phyloP scores from a whole-genome alignment of 192 early-diverging fungal species.

The Neocallimastix lanati region DNA sequence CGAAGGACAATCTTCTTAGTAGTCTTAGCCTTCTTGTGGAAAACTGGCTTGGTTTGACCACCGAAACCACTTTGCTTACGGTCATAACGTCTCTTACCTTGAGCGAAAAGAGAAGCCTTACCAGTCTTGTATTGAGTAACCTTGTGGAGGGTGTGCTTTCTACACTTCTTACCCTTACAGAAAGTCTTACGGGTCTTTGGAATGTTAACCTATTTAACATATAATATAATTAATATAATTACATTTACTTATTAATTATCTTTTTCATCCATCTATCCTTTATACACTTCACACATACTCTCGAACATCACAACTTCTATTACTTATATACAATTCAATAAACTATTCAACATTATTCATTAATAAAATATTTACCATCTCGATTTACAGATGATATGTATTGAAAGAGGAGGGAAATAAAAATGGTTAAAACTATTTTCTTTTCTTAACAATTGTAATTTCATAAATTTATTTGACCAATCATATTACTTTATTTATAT shows the following conservation, averaged over 20 bases:
- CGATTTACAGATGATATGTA: neutral
- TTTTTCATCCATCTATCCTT: too few relatives aligned
- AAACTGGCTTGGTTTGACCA: constrained; percentile 99
- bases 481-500: neutral
- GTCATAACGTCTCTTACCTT: constrained; percentile 97
- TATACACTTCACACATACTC: too few relatives aligned
- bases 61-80: constrained; percentile 98
- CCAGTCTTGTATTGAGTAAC: constrained; percentile 99
- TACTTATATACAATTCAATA: too few relatives aligned
- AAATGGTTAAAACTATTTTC: neutral
- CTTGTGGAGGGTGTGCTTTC: constrained; percentile 99
- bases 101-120: constrained; percentile 96
- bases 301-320: too few relatives aligned
- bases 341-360: too few relatives aligned
- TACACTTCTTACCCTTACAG: constrained; percentile 95
- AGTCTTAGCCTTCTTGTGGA: constrained; percentile 99
- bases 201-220: constrained; percentile 95
- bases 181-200: constrained; percentile 99
- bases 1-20: constrained; percentile 99
- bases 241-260: too few relatives aligned
- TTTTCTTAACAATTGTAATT: neutral
- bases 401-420: neutral
- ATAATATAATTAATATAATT: neutral
- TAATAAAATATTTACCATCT: neutral
- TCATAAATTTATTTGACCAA: neutral